Base-by-base conservation (phyloP, 108 stramenopile genomes). In the Aurantiochytrium sp. region DNA sequence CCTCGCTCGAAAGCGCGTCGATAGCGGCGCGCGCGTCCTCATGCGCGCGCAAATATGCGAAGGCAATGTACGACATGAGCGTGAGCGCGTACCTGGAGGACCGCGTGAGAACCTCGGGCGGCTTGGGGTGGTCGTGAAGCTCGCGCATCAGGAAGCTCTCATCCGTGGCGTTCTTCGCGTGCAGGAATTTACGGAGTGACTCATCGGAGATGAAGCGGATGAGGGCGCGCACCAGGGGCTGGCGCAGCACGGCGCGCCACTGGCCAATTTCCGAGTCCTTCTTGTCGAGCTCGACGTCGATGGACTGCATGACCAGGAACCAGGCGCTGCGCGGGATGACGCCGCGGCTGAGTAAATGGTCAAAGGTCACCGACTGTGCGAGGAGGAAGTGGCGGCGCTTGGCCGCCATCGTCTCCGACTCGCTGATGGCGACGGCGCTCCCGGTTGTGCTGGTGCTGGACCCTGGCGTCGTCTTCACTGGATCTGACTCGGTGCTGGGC, bases 41-140 rank as follows among this genome's bases (percentile, higher is more conserved):
- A 42, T 81, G 73, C n/a, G 73, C 73, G 15, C 73, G 10, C n/a
- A 81, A 30, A 24, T 81, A 81, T n/a, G 73, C 73, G 24, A 81
- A 81, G 21, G 73, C 73, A 81, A 48, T 81, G 17, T 81, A 41
- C 8, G 73, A 12, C n/a, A 81, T 48, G 42, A 81, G 27, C n/a
- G 73, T 81, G 21, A 81, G 73, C 1, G 73, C 39, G 45, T 81
- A 81, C 34, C 22, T 65, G 59, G 59, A 30, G 10, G 27, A 1
- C 24, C 24, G 36, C 10, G 19, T 24, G 73, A 81, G 73, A 6
- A 6, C 24, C 12, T 22, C 10, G 1, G 45, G 45, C 39, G 45
- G 73, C 21, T 48, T n/a, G 6, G 73, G 45, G 73, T 48, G 39
- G 24, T 81, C 45, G 12, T 37, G 36, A 27, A 41, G n/a, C 0